Base-by-base conservation (phyloP, 805 yeast species). In the Lachancea mirantina region DNA sequence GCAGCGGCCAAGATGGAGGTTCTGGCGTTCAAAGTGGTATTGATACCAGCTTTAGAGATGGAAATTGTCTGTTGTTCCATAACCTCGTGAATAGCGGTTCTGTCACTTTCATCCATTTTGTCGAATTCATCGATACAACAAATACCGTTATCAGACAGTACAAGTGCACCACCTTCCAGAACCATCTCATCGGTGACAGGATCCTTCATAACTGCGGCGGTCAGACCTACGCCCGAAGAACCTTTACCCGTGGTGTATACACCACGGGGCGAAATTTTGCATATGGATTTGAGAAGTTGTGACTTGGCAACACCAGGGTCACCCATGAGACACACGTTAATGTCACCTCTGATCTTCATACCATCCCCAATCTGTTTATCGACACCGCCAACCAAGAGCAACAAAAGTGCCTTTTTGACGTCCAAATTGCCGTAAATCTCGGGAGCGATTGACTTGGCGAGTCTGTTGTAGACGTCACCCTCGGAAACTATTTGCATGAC, bases 291-390 rank as follows among this genome's bases (percentile, higher is more conserved):
- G 43, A 92, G 68, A 52, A 92, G 67, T 69, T 92, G 98, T 3
- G 97, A 92, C 62, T 92, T 92, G 52, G 98, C 98, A 34, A 92
- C 98, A 68, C 98, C 98, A 25, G 98, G 98, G 55, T 92, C 98
- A 49, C 98, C 98, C 96, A 92, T 89, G 32, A 92, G 69, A 64
- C 96, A 81, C 35, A 92, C 74, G 53, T 92, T 92, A 47, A 92
- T 84, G 57, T 92, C 98, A 50, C 98, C 98, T 67, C 99, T 78
- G 50, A 92, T 92, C 52, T 81, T 77, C 84, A 92, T 77, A 45
- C 99, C 99, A 62, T 92, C 98, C 27, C 94, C 95, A 47, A 89
- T 76, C 50, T 78, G 84, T 57, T 92, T 92, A 30, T 94, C 83
- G 26, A 88, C 96, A 51, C 98, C 98, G 32, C 98, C 96, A 43